Evolutionary conservation across 1,284 basidiomycete species (phyloP), one percentile per base, ranked within the genome.

Genomic region (Tylopilus sp.): DNA sequence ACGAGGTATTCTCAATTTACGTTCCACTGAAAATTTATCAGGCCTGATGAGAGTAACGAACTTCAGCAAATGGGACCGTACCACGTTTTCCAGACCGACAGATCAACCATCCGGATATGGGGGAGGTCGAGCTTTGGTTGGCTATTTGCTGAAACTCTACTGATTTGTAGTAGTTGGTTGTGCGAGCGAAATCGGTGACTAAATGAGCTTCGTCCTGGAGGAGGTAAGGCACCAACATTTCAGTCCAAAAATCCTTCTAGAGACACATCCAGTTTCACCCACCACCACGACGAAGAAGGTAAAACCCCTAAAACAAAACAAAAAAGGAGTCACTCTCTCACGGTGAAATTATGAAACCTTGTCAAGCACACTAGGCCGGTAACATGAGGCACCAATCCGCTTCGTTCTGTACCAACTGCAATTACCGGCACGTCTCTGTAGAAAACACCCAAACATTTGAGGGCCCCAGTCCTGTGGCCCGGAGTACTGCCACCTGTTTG

Each of bases 211-310:
- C n/a, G 18, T 13, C 6, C 18, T 15, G 29, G 3, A 33, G 33
- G 47, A 61, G 19, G 51, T 19, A 32, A 5, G 15, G 61, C 67
- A 69, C 84, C 18, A 69, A 88, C 87, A n/a, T 84, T 85, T 75
- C 89, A 91, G 52, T 82, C 79, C n/a, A 87, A 86, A 81, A 85
- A 92, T 29, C 87, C 86, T 75, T 92, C 90, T 60, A 92, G 79
- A 6, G 88, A 86, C 60, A 89, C 82, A 65, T 88, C 86, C 63
- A 90, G 82, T n/a, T n/a, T n/a, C n/a, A n/a, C n/a, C n/a, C n/a
- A n/a, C n/a, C n/a, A n/a, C n/a, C n/a, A n/a, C n/a, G n/a, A n/a
- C n/a, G n/a, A n/a, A n/a, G n/a, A n/a, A n/a, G n/a, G n/a, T n/a
- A n/a, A n/a, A n/a, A n/a, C n/a, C n/a, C n/a, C n/a, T n/a, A n/a